A percentile compares a stretch with the other conserved stretches of the same genome.
phyloP scores from a whole-genome alignment of 768 basidiomycete species.

The Suillus alpinus region DNA sequence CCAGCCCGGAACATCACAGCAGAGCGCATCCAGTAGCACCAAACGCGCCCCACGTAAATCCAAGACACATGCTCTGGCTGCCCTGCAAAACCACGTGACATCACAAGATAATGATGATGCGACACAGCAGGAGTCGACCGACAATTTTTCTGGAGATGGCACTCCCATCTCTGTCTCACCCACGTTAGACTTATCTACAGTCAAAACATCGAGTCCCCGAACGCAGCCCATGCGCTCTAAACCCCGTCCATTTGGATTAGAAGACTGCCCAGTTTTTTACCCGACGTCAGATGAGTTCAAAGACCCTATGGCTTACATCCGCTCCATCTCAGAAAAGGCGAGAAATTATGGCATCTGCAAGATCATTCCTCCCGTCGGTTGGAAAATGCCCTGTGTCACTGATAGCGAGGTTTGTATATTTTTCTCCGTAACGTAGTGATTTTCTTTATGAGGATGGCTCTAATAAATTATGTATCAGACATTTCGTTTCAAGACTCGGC shows the following conservation, averaged over 20 bases:
- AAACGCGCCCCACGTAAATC: conserved; percentile 85
- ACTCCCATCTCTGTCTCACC: conserved; percentile 63
- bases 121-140: conserved; percentile 36
- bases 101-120: conserved; percentile 52
- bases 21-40: conserved; percentile 40
- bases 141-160: conserved; percentile 47
- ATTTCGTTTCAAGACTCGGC: conserved; percentile 93
- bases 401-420: conserved; percentile 77
- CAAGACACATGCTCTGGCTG: conserved; percentile 83
- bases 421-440: conserved; percentile 13
- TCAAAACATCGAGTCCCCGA: conserved; percentile 64
- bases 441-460: conserved; percentile 23
- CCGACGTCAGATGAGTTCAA: conserved; percentile 90
- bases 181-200: conserved; percentile 62
- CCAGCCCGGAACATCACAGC: conserved; percentile 32
- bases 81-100: conserved; percentile 65
- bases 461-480: conserved; percentile 38
- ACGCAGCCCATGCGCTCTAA: conserved; percentile 36
- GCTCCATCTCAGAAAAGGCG: conserved; percentile 69
- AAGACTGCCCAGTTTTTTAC: conserved; percentile 87
- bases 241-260: conserved; percentile 78
- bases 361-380: conserved; percentile 87
- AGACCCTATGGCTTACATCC: conserved; percentile 93
- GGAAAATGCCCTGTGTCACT: conserved; percentile 96
- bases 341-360: conserved; percentile 89